These are phyloP conservation scores for Trifolium subterraneum DNA, from an alignment of 306 rosid genomes.

Conservation along the genomic window DNA sequence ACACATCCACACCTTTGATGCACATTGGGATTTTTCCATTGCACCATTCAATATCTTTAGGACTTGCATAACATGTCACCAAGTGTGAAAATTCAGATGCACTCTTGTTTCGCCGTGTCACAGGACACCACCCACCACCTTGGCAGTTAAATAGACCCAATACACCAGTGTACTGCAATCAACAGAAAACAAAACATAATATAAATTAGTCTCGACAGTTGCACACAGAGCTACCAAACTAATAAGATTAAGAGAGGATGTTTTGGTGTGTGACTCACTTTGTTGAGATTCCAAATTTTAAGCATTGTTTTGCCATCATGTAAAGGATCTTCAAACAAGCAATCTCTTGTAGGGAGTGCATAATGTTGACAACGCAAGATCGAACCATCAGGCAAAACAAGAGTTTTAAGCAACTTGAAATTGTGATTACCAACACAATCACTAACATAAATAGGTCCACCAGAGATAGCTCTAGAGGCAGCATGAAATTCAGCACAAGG, in stretches of 20 bases:
- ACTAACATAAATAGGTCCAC: conserved; percentile 76
- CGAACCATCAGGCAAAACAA: conserved; percentile 69
- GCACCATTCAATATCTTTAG: conserved; percentile 69
- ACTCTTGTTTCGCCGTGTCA: conserved; percentile 60
- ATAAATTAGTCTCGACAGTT: background rate
- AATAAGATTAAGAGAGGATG: no score
- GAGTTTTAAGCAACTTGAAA: conserved; percentile 63
- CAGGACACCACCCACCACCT: conserved; percentile 88
- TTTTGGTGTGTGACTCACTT: conserved; percentile 45
- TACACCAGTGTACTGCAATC: conserved; percentile 60
- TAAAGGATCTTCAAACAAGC: conserved; percentile 69
- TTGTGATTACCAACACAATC: conserved; percentile 72
- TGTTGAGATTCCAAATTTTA: conserved; percentile 86
- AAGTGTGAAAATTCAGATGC: conserved; percentile 49
- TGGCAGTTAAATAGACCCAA: conserved; percentile 77
- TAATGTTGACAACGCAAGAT: conserved; percentile 67
- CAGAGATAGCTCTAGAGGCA: conserved; percentile 73
- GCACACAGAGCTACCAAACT: background rate
- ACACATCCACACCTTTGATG: conserved; percentile 48
- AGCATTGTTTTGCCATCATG: conserved; percentile 85
- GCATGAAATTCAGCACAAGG: conserved; percentile 80
- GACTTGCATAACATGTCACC: conserved; percentile 53
- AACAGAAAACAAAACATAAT: background rate
- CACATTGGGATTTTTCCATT: conserved; percentile 49
- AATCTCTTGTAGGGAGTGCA: conserved; percentile 77